Evolutionary conservation across 805 yeast genomes (phyloP).

Genomic region (Lipomyces spencermartinsiae): DNA sequence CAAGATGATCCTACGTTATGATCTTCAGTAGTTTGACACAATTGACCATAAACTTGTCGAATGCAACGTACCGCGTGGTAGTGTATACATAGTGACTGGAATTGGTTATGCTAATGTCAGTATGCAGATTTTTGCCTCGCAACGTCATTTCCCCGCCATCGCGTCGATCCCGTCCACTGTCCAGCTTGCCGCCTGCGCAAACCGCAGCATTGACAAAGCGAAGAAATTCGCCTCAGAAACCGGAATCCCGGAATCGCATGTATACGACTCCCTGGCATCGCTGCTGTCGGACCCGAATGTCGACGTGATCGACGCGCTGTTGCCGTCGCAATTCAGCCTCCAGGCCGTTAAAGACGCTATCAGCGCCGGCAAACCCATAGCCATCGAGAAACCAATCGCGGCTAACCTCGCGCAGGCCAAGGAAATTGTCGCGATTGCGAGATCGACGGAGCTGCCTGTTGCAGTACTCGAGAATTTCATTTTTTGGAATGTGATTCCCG

Average conservation of each 20-base stretch:
- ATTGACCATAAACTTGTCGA: background rate
- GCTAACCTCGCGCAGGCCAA: constrained; percentile 81
- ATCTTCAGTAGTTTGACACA: background rate
- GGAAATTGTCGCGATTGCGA: constrained; percentile 73
- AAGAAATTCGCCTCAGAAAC: constrained; percentile 74
- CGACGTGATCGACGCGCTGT: constrained; percentile 80
- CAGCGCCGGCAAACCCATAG: constrained; percentile 75
- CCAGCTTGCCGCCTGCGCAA: constrained; percentile 72
- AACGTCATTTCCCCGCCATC: constrained; percentile 77
- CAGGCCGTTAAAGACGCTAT: constrained; percentile 73
- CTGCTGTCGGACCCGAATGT: constrained; percentile 69
- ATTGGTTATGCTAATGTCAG: background rate
- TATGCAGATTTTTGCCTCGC: constrained; percentile 76
- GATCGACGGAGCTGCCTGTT: constrained; percentile 68
- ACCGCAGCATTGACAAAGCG: constrained; percentile 86
- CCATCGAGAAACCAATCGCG: constrained; percentile 91
- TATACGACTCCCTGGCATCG: constrained; percentile 67
- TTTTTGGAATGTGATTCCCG: constrained; percentile 64
- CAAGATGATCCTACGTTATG: no score
- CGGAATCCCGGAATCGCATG: constrained; percentile 54
- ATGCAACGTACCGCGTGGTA: constrained; percentile 1
- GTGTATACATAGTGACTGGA: background rate
- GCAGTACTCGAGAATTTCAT: constrained; percentile 87
- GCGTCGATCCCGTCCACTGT: constrained; percentile 56
- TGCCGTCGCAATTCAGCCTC: constrained; percentile 85